These are phyloP conservation scores for Vinca minor DNA, from an alignment of 257 asterid genomes.

Conservation along the genomic window DNA sequence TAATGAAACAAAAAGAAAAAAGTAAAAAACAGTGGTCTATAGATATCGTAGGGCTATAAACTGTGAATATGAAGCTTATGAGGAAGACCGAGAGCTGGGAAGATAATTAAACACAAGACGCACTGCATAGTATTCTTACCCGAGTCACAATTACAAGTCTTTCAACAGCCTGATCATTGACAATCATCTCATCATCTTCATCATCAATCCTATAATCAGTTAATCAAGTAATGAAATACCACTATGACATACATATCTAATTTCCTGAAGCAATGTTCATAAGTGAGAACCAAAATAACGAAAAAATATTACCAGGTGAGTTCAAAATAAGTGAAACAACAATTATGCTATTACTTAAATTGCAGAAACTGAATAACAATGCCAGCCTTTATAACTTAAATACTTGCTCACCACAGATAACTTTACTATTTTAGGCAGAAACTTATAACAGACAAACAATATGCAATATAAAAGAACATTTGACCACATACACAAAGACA, in stretches of 20 bases:
- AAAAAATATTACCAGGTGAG: neutral
- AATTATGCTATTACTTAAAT: neutral
- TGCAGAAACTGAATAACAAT: neutral
- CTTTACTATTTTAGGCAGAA: neutral
- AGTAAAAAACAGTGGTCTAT: neutral
- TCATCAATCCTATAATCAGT: conserved; percentile 46
- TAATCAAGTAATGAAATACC: conserved; percentile 11
- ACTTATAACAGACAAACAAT: neutral
- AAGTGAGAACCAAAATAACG: neutral
- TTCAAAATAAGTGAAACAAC: neutral
- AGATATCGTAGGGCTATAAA: neutral
- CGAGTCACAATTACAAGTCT: conserved; percentile 79
- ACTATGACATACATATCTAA: neutral
- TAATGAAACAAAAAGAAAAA: neutral
- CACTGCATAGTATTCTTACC: conserved; percentile 31
- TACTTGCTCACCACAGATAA: neutral
- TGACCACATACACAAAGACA: neutral
- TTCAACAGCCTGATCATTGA: conserved; percentile 63
- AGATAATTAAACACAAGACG: neutral
- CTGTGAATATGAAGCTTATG: neutral
- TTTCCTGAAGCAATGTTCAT: neutral
- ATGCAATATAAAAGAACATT: neutral
- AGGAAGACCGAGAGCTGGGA: neutral
- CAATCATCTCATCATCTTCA: conserved; percentile 59
- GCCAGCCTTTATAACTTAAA: neutral